These are phyloP conservation scores for Nymphaea colorata DNA, from an alignment of 164 flowering plant species.

Conservation along the genomic window DNA sequence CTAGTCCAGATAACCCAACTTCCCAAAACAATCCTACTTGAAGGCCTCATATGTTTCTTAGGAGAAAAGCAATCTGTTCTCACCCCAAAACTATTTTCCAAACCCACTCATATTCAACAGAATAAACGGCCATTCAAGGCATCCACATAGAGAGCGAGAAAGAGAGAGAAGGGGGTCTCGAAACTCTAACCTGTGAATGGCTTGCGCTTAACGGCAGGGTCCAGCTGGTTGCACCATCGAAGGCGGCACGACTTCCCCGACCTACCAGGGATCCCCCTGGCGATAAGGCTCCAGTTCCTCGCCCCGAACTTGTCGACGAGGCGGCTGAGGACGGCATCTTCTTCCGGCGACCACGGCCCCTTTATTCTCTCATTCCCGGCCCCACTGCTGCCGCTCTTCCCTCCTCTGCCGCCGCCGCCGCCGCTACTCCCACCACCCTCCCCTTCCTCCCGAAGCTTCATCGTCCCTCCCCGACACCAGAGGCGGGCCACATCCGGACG, in stretches of 20 bases:
- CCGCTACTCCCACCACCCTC: not conserved
- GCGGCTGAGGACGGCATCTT: conserved; percentile 45
- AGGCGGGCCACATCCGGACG: not conserved
- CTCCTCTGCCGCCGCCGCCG: not conserved
- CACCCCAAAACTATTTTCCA: too few species aligned
- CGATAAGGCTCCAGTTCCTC: conserved; percentile 78
- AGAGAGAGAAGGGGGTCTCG: not conserved
- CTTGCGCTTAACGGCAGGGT: conserved; percentile 58
- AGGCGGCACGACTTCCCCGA: conserved; percentile 50
- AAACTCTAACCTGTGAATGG: conserved; percentile 49
- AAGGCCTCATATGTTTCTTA: too few species aligned
- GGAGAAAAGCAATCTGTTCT: too few species aligned
- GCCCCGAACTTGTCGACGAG: conserved; percentile 67
- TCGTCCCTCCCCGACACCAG: not conserved
- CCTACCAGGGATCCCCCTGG: conserved; percentile 70
- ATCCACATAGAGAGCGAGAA: not conserved
- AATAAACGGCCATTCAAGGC: too few species aligned
- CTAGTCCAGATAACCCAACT: too few species aligned
- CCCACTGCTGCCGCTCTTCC: conserved; percentile 1
- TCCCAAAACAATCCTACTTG: too few species aligned
- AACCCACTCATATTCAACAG: too few species aligned
- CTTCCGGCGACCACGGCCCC: conserved; percentile 76
- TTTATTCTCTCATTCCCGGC: conserved; percentile 18
- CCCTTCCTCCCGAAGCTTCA: not conserved
- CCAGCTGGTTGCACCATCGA: conserved; percentile 94